Conservation (phyloP, 1,284 basidiomycete genomes). For the Inonotus hispidus region DNA sequence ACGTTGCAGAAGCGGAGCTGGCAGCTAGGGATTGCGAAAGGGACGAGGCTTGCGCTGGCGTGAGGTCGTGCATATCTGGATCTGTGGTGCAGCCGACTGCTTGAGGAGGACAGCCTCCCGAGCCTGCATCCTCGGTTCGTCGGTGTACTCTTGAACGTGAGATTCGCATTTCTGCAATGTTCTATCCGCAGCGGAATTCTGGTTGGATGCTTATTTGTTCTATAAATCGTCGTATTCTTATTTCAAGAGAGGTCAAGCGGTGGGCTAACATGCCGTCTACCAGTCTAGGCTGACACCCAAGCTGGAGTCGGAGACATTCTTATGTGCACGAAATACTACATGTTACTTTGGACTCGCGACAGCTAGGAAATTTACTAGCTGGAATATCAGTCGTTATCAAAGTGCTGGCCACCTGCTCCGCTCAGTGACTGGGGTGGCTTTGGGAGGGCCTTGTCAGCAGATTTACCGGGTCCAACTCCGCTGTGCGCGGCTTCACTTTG, state of each 20-base stretch:
- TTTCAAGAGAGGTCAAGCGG: neutral
- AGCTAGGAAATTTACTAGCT: too few species aligned
- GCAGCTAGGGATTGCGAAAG: constrained; percentile 2
- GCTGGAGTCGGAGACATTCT: neutral
- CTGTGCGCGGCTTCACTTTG: neutral
- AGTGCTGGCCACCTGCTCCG: neutral
- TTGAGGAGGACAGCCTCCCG: constrained; percentile 6
- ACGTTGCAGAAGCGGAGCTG: neutral
- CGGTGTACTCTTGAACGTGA: neutral
- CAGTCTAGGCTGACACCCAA: too few species aligned
- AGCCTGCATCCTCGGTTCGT: constrained; percentile 16
- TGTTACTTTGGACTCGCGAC: neutral
- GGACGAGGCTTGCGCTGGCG: constrained; percentile 7
- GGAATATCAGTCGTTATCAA: neutral
- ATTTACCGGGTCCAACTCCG: neutral
- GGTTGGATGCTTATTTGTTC: neutral
- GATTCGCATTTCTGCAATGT: neutral
- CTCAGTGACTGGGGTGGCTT: neutral
- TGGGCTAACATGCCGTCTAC: neutral
- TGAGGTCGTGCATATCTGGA: constrained; percentile 15
- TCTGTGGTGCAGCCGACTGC: constrained; percentile 8
- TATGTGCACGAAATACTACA: neutral
- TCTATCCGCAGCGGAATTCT: neutral
- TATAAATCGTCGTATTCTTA: neutral
- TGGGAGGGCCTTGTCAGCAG: neutral